Evolutionary conservation across 1,284 basidiomycete genomes (phyloP).

Genomic region (Cryptococcus sp.): DNA sequence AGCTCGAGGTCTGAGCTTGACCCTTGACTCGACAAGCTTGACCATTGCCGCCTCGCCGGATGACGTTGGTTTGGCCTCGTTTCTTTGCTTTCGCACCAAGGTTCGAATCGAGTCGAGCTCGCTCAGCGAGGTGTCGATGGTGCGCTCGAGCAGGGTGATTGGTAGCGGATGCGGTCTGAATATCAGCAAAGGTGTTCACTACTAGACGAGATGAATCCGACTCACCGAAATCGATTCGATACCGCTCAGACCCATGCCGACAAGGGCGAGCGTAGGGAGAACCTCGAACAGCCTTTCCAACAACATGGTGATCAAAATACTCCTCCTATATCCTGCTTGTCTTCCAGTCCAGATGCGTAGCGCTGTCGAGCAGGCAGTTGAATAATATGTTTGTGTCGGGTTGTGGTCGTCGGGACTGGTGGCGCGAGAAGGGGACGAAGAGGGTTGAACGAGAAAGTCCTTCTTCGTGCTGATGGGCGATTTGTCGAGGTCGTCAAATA

Average conservation of each 20-base stretch:
- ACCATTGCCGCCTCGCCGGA: constrained; percentile 39
- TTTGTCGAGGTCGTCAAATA: too few species aligned
- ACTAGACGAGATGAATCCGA: constrained; percentile 1
- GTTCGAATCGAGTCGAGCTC: constrained; percentile 11
- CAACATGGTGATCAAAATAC: constrained; percentile 1
- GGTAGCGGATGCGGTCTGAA: constrained; percentile 1
- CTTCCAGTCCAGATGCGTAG: neutral
- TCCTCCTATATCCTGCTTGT: neutral
- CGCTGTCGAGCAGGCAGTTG: neutral
- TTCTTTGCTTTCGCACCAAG: constrained; percentile 14
- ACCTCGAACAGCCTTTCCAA: constrained; percentile 13
- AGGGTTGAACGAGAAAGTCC: neutral
- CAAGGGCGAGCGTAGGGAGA: constrained; percentile 25
- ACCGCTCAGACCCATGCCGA: constrained; percentile 24
- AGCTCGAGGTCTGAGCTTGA: constrained; percentile 17
- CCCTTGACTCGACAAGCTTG: constrained; percentile 38
- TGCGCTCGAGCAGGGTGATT: constrained; percentile 9
- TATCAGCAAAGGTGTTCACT: neutral
- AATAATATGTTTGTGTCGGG: neutral
- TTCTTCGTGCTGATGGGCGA: too few species aligned
- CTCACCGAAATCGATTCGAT: constrained; percentile 27
- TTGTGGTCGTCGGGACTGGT: neutral
- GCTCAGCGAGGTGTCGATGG: constrained; percentile 26
- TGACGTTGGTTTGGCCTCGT: constrained; percentile 4
- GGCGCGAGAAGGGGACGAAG: neutral